Evolutionary conservation across 2,329 filamentous ascomycete species (phyloP), one percentile per base, ranked within the genome.

Genomic region (Amylocarpus encephaloides): DNA sequence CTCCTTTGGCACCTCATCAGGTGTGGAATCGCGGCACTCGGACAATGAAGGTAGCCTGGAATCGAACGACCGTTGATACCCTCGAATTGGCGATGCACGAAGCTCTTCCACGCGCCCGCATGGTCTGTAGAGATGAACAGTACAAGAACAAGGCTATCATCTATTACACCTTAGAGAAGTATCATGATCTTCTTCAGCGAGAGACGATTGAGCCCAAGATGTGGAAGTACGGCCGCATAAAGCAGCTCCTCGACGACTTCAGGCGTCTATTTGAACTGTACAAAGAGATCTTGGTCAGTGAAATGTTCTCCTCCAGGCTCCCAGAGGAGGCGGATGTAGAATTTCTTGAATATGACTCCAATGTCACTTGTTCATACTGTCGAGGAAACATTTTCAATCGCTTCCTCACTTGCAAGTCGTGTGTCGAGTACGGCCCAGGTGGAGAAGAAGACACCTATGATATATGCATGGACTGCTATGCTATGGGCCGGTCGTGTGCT

Each of bases 81-180:
- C 76, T 98, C 3, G 86, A 92, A 57, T 74, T 94, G 66, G 93
- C 92, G 0, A 68, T 97, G 16, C 78, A 83, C 52, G 93, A 97
- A 70, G 90, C 92, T 0, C 75, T 98, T 2, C 90, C 91, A 0
- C 89, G 90, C 60, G 88, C 91, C 9, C 81, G 90, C 11, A 80
- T 96, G 59, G 92, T 97, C 2, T 97, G 93, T 65, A 86, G 93
- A 34, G 93, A 98, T 59, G 93, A 98, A 66, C 92, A 97, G 67
- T 98, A 98, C 74, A 97, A 97, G 67, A 96, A 95, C 71, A 97
- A 97, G 67, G 88, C 91, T 5, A 96, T 97, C 51, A 77, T 96
- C 40, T 95, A 91, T 67, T 95, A 85, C 65, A 88, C 90, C 0
- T 74, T 97, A 3, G 72, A 85, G 10, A 93, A 90, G 62, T 97